Evolutionary conservation across 768 basidiomycete species (phyloP).

Genomic region (Tricholoma bakamatsutake): DNA sequence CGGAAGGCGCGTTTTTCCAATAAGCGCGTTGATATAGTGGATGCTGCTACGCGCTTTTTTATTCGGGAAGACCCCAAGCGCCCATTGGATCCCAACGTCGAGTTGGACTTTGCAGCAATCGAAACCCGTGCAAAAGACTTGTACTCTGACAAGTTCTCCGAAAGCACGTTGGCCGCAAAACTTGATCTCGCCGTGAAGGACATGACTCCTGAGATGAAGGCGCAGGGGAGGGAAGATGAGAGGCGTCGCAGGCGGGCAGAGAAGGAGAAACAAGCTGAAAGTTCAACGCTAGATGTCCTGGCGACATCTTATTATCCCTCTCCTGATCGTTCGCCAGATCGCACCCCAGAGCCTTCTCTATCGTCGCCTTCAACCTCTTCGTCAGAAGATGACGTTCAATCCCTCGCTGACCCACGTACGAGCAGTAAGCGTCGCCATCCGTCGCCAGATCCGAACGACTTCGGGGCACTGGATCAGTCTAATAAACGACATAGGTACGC

Average conservation of each 20-base stretch:
- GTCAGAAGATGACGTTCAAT: slow-evolving; percentile 1
- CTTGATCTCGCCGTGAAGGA: slow-evolving; percentile 25
- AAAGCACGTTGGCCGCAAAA: slow-evolving; percentile 12
- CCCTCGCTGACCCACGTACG: background rate
- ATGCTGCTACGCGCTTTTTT: slow-evolving; percentile 33
- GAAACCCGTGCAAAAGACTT: slow-evolving; percentile 14
- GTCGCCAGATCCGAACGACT: background rate
- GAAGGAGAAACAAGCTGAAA: background rate
- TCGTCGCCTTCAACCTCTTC: background rate
- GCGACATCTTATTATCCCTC: slow-evolving; percentile 15
- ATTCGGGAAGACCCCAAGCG: slow-evolving; percentile 10
- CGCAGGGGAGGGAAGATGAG: slow-evolving; percentile 6
- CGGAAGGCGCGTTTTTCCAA: slow-evolving; percentile 28
- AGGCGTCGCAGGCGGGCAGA: background rate
- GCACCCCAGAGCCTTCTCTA: slow-evolving; percentile 6
- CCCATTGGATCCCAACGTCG: slow-evolving; percentile 15
- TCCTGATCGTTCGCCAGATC: slow-evolving; percentile 12
- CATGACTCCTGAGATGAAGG: slow-evolving; percentile 16
- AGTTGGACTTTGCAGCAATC: slow-evolving; percentile 18
- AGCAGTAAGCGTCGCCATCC: slow-evolving; percentile 10
- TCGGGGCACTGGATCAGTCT: background rate
- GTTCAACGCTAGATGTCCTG: background rate
- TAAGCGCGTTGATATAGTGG: slow-evolving; percentile 28
- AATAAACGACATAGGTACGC: slow-evolving; percentile 13
- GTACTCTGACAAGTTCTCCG: slow-evolving; percentile 14